Percentiles rank a stretch among this genome's conserved stretches.
Evolutionary conservation across 164 flowering plant species (phyloP).

Genomic region (Annona cherimola): DNA sequence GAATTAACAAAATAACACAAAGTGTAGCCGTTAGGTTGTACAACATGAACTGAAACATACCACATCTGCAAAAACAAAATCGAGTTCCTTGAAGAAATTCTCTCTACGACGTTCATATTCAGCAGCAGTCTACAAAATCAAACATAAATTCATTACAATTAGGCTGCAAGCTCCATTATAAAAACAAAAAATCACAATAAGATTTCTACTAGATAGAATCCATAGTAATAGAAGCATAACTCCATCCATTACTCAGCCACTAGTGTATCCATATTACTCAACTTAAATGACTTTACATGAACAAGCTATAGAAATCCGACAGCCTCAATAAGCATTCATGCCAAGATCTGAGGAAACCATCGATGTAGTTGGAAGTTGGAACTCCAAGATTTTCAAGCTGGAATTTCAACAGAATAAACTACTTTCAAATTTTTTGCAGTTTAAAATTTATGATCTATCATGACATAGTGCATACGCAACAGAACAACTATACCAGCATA

Average conservation of each 20-base stretch:
- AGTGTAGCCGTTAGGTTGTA: neutral
- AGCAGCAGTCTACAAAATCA: slow-evolving; percentile 67
- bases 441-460: too few relatives aligned
- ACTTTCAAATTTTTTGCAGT: neutral
- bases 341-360: neutral
- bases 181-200: neutral
- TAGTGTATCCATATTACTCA: too few relatives aligned
- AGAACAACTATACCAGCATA: too few relatives aligned
- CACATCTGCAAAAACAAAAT: slow-evolving; percentile 95
- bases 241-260: neutral
- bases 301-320: neutral
- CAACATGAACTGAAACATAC: slow-evolving; percentile 35
- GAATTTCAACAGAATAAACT: neutral
- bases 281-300: too few relatives aligned
- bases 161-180: neutral
- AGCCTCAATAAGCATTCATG: neutral
- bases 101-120: slow-evolving; percentile 76
- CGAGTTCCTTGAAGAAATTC: slow-evolving; percentile 84
- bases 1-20: neutral
- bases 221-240: too few relatives aligned
- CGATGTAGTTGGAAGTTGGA: neutral
- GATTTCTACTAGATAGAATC: neutral
- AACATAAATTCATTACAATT: slow-evolving; percentile 8
- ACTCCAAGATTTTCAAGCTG: neutral
- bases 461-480: too few relatives aligned